These are phyloP conservation scores for Cyclostephanos tholiformis DNA, from an alignment of 108 stramenopile genomes.

Conservation along the genomic window DNA sequence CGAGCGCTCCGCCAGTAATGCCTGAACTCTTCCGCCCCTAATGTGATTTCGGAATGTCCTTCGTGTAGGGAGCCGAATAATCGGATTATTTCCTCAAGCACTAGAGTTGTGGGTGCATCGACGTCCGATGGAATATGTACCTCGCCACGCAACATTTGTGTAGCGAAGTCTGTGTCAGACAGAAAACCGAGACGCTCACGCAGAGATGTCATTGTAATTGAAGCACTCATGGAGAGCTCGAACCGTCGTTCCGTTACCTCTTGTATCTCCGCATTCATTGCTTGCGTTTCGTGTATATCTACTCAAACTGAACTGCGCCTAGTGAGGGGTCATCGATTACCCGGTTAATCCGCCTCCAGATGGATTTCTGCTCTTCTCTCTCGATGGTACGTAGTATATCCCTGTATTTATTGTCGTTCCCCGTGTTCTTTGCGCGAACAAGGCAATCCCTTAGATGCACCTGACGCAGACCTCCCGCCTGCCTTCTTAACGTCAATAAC, in stretches of 20 bases:
- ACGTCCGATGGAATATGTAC: not conserved
- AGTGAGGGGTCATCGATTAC: not conserved
- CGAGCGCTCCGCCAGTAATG: constrained; percentile 6
- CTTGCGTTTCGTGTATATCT: not conserved
- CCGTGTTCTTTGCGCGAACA: not conserved
- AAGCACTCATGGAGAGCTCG: not conserved
- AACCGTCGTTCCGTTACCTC: not conserved
- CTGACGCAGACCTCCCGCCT: not conserved
- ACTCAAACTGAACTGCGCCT: not conserved
- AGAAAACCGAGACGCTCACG: not conserved
- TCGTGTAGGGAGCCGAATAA: not conserved
- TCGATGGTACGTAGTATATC: not conserved
- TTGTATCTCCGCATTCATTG: not conserved
- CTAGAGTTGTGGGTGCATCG: not conserved
- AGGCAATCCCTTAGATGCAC: not conserved
- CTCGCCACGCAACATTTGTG: not conserved
- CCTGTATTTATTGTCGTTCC: not conserved
- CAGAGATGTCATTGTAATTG: not conserved
- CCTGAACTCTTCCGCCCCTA: not conserved
- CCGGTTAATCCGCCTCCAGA: not conserved
- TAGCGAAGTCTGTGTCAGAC: not conserved
- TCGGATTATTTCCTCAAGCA: not conserved
- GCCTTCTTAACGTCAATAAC: not conserved
- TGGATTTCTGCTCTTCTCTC: not conserved
- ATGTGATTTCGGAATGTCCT: not conserved